Base-by-base conservation (phyloP, 1,284 basidiomycete genomes). In the Boletus austroedulis region DNA sequence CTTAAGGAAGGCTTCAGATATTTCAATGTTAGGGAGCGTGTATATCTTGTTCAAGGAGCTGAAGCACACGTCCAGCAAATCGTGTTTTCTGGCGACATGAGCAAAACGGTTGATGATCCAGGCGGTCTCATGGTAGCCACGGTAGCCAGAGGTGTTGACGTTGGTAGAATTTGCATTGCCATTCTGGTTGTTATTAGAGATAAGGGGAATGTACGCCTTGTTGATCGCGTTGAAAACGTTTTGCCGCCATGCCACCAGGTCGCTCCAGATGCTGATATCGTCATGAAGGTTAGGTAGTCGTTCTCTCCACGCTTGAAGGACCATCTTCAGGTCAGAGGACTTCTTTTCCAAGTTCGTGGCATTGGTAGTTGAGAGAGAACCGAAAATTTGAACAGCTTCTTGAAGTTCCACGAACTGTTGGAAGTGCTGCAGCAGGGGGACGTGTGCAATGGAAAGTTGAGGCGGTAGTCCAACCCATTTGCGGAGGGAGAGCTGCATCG, bases 101-200 rank as follows among this genome's bases (percentile, higher is more conserved):
- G 98, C 98, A 71, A 99, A 99, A 11, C 97, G 89, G 74, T 99
- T 99, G 80, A 99, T 98, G 74, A 98, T 99, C 98, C 97, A 99
- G 5, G 97, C 97, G 0, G 95, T 99, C 80, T 99, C 97, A 72
- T 99, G 98, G 74, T 94, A 99, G n/a, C 97, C 98, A 55, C 98
- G 85, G 75, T 95, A 99, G 6, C 96, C 97, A 70, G 89, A 94
- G 3, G 95, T 98, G 61, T 88, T 92, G 43, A 84, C 76, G 61
- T 83, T 90, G 46, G 79, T 83, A 9, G 82, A 73, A 7, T 76
- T 76, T 29, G 79, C 72, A 28, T 79, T 79, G 26, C 77, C 77
- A 21, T 76, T 75, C 65, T 84, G 84, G 38, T 70, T 70, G 58
- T 79, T 80, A 15, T 76, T 77, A 5, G 75, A 79, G 61, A 96